Percentiles rank a stretch among this genome's conserved stretches.
These are phyloP conservation scores for Bifiguratus adelaidae DNA, from an alignment of 192 early-diverging fungal species.

Conservation along the genomic window DNA sequence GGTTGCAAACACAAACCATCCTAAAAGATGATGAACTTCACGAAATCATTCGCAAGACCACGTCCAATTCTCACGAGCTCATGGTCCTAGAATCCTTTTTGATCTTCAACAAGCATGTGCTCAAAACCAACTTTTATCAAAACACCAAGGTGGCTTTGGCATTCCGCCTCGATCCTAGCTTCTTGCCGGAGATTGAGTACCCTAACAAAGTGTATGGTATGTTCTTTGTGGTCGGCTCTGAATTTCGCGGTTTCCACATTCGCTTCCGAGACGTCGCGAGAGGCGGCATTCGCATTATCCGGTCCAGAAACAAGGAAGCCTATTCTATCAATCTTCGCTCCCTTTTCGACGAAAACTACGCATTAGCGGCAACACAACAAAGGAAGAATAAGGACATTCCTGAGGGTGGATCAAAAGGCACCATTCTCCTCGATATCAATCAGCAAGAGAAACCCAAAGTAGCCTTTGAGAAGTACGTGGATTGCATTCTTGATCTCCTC, in stretches of 20 bases:
- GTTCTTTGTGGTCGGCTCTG: constrained; percentile 93
- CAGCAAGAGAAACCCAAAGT: constrained; percentile 91
- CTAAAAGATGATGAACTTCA: constrained; percentile 75
- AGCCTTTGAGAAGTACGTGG: constrained; percentile 99
- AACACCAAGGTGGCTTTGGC: constrained; percentile 98
- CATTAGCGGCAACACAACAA: constrained; percentile 92
- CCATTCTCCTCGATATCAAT: constrained; percentile 87
- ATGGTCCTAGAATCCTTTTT: constrained; percentile 93
- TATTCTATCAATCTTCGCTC: constrained; percentile 96
- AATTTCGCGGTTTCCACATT: constrained; percentile 99
- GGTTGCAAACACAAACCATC: constrained; percentile 63
- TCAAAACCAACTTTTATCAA: constrained; percentile 99
- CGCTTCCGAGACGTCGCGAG: constrained; percentile 96
- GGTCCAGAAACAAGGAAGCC: constrained; percentile 91
- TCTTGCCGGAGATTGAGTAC: constrained; percentile 95
- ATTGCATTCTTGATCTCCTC: constrained; percentile 85
- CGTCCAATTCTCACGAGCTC: constrained; percentile 88
- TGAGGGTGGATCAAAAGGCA: constrained; percentile 98
- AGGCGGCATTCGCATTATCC: constrained; percentile 96
- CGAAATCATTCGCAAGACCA: constrained; percentile 80
- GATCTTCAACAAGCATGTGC: constrained; percentile 93
- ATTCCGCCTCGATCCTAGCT: constrained; percentile 91
- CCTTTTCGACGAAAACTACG: constrained; percentile 98
- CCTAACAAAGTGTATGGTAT: constrained; percentile 83
- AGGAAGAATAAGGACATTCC: constrained; percentile 99